Evolutionary conservation across 2,329 filamentous ascomycete genomes (phyloP).

Genomic region (Fonsecaea erecta): DNA sequence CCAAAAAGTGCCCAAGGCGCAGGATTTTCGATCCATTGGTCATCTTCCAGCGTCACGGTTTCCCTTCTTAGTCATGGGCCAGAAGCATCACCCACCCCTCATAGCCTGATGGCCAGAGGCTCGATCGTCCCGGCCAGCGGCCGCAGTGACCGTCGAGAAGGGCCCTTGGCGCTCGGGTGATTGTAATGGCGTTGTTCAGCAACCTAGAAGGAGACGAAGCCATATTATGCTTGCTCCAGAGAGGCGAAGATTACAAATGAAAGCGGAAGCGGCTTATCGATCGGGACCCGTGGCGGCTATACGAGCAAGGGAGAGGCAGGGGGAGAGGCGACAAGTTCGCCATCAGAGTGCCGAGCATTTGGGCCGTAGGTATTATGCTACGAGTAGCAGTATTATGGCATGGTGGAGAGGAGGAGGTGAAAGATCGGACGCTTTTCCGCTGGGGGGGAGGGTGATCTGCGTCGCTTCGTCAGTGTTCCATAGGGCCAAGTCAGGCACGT

Average conservation of each 20-base stretch:
- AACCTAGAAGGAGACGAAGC: background rate
- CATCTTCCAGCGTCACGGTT: background rate
- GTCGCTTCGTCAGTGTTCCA: background rate
- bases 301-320: too few relatives aligned
- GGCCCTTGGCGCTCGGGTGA: background rate
- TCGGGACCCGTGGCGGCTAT: background rate
- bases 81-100: background rate
- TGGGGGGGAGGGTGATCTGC: background rate
- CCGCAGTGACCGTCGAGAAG: background rate
- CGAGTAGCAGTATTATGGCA: background rate
- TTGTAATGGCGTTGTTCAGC: background rate
- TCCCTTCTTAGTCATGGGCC: background rate
- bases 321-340: background rate
- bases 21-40: background rate
- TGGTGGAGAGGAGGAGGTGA: background rate
- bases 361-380: background rate
- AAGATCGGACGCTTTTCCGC: background rate
- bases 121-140: background rate
- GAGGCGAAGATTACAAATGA: background rate
- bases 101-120: background rate
- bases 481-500: constrained; percentile 8
- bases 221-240: too few relatives aligned
- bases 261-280: background rate
- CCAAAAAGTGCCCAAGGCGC: background rate
- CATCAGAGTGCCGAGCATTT: background rate